These are phyloP conservation scores for Colletotrichum cordylinicola DNA, from an alignment of 2,329 filamentous ascomycete species.

Conservation along the genomic window DNA sequence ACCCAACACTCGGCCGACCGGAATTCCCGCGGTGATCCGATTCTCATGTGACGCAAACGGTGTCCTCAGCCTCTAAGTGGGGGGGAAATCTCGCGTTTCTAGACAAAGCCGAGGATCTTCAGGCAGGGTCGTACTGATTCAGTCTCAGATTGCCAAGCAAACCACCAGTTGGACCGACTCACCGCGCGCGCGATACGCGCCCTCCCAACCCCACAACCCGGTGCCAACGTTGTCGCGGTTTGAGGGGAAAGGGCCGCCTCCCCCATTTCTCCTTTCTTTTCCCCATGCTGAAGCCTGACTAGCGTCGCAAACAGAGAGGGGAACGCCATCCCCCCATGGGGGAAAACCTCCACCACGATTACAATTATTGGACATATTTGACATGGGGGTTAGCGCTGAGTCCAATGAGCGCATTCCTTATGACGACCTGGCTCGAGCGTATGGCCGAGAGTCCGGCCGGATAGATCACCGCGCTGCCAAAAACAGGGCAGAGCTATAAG, in stretches of 20 bases:
- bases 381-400: not conserved
- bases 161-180: not conserved
- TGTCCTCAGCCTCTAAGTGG: constrained; percentile 2
- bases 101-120: not conserved
- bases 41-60: not conserved
- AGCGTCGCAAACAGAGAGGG: not conserved
- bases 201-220: not conserved
- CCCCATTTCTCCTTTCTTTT: not conserved
- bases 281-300: not conserved
- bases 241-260: not conserved
- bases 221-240: not conserved
- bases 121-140: not conserved
- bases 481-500: constrained; percentile 7
- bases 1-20: not conserved
- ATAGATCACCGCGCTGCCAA: not conserved
- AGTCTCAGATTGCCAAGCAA: not conserved
- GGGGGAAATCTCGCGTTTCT: not conserved
- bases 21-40: not conserved
- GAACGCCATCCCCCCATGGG: not conserved
- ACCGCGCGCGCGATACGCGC: not conserved
- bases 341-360: not conserved
- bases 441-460: not conserved
- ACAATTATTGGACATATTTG: not conserved
- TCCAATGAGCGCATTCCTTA: not conserved
- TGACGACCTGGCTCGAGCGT: not conserved